Evolutionary conservation across 805 yeast species (phyloP).

Genomic region (Starmerella powellii): DNA sequence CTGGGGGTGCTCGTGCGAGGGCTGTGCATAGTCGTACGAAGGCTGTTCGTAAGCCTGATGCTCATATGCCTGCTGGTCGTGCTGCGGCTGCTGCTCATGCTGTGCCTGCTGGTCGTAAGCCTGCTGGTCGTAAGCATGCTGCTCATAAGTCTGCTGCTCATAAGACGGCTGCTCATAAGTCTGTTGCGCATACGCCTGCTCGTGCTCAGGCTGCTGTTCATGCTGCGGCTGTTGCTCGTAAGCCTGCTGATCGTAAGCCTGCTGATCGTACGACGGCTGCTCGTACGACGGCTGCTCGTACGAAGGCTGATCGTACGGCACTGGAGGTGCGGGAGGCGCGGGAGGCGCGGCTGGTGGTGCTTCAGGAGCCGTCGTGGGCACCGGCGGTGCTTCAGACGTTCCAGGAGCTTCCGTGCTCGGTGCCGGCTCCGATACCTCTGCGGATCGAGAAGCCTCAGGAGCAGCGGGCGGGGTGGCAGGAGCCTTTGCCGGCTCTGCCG

Average conservation of each 20-base stretch:
- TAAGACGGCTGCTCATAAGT: not conserved
- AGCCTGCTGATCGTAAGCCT: not conserved
- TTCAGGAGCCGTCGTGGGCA: conserved; percentile 27
- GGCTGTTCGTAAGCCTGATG: not conserved
- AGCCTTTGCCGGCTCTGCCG: conserved; percentile 16
- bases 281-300: conserved; percentile 2
- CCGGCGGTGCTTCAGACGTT: not conserved
- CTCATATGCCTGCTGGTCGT: not conserved
- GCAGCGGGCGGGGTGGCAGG: conserved; percentile 10
- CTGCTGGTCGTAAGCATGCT: not conserved
- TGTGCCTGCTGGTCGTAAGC: not conserved
- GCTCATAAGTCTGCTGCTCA: conserved; percentile 1
- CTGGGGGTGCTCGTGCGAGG: not conserved
- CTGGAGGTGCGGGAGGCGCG: conserved; percentile 25
- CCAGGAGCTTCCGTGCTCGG: conserved; percentile 24
- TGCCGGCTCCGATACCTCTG: conserved; percentile 8
- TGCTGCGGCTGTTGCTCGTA: conserved; percentile 1
- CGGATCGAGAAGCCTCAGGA: conserved; percentile 12
- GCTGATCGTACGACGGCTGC: not conserved
- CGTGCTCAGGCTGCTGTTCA: not conserved
- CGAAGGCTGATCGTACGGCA: not conserved
- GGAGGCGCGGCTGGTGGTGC: conserved; percentile 29
- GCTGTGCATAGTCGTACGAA: not conserved
- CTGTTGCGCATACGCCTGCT: conserved; percentile 3
- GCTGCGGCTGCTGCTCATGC: conserved; percentile 1